phyloP scores from a whole-genome alignment of 2,329 filamentous ascomycete species.

The Zarea fungicola region DNA sequence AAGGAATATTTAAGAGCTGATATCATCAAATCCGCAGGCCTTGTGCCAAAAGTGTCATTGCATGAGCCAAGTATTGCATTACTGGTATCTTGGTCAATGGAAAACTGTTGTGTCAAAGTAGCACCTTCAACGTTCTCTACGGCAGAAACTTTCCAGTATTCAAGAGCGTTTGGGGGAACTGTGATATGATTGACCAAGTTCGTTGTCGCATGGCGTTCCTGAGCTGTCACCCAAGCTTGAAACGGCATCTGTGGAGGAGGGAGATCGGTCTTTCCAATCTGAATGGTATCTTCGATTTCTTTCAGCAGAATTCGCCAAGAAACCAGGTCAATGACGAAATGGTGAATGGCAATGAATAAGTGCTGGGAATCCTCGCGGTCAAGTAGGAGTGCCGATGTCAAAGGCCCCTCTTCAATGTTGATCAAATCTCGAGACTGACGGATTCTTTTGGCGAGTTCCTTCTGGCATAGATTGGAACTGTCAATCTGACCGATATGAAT shows the following conservation, averaged over 20 bases:
- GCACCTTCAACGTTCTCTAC: not conserved
- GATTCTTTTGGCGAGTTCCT: slow-evolving; percentile 12
- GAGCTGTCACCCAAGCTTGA: slow-evolving; percentile 26
- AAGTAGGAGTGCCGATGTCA: slow-evolving; percentile 16
- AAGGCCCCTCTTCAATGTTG: slow-evolving; percentile 20
- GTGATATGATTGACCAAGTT: not conserved
- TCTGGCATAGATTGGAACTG: not conserved
- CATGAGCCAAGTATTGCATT: slow-evolving; percentile 18
- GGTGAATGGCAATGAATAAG: slow-evolving; percentile 26
- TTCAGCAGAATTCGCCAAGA: slow-evolving; percentile 37
- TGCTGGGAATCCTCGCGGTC: slow-evolving; percentile 14
- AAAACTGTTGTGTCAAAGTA: not conserved
- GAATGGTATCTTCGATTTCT: slow-evolving; percentile 34
- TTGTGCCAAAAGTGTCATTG: slow-evolving; percentile 23
- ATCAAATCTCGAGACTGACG: not conserved
- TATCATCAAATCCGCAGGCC: slow-evolving; percentile 29
- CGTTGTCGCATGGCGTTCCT: not conserved
- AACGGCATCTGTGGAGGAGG: slow-evolving; percentile 25
- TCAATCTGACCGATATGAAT: slow-evolving; percentile 17
- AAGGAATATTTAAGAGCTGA: slow-evolving; percentile 26
- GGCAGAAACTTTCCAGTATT: not conserved
- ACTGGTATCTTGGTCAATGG: not conserved
- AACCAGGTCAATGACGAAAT: slow-evolving; percentile 34
- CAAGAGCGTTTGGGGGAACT: not conserved
- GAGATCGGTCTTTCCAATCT: slow-evolving; percentile 16